Evolutionary conservation across 768 basidiomycete genomes (phyloP).

Genomic region (Pleurotus citrinopileatus): DNA sequence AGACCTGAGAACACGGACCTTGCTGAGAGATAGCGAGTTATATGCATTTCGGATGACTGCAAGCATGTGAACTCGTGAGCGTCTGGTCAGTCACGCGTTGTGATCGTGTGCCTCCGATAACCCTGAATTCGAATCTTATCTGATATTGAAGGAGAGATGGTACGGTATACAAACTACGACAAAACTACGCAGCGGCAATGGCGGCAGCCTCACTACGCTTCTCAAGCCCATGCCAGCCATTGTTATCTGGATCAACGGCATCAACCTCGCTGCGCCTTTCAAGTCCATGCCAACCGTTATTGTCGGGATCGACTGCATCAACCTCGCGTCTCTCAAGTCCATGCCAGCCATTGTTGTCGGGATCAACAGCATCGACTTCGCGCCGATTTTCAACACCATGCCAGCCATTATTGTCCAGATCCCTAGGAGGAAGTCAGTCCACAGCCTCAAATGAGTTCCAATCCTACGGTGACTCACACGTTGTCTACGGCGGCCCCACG

Average conservation of each 20-base stretch:
- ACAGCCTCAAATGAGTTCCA: neutral
- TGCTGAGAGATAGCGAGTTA: constrained; percentile 9
- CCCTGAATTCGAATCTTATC: neutral
- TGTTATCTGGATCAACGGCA: too few relatives aligned
- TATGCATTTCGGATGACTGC: constrained; percentile 5
- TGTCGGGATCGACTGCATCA: neutral
- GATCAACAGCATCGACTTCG: neutral
- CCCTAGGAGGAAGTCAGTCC: neutral
- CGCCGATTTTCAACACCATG: neutral
- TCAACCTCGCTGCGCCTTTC: neutral
- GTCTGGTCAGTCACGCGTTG: neutral
- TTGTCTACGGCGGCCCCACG: neutral
- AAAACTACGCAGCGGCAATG: too few relatives aligned
- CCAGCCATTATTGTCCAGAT: neutral
- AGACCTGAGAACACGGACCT: neutral
- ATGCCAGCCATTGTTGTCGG: neutral
- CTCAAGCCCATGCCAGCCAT: too few relatives aligned
- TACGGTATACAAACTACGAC: too few relatives aligned
- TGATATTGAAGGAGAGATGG: too few relatives aligned
- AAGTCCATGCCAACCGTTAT: neutral
- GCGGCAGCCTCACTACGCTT: too few relatives aligned
- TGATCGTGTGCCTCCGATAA: neutral
- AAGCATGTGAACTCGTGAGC: constrained; percentile 8
- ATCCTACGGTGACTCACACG: neutral
- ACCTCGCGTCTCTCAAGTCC: neutral